Percentiles rank a stretch among this genome's conserved stretches.
Conservation (phyloP, 768 basidiomycete genomes). For the Fomitopsis pulvina region DNA sequence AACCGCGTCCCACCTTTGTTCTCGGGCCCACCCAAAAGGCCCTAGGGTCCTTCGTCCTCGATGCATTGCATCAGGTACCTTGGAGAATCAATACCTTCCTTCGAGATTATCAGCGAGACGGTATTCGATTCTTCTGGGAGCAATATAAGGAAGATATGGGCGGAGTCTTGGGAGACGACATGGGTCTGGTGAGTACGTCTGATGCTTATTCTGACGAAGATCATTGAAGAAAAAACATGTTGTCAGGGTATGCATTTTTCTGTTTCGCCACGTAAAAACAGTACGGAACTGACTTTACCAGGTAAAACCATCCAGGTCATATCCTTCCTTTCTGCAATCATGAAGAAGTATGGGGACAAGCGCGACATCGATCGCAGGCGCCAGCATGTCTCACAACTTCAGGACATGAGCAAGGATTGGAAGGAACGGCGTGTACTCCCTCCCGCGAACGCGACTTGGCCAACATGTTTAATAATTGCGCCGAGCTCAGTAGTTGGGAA, state of each 20-base stretch:
- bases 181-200: constrained; percentile 62
- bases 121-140: constrained; percentile 74
- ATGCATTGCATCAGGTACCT: constrained; percentile 47
- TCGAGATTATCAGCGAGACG: constrained; percentile 88
- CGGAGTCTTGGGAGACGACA: constrained; percentile 90
- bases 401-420: constrained; percentile 50
- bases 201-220: too few species aligned
- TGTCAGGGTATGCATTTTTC: background rate
- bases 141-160: constrained; percentile 64
- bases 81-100: constrained; percentile 76
- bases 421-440: constrained; percentile 46
- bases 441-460: constrained; percentile 67
- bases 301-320: constrained; percentile 97
- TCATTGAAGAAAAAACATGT: too few species aligned
- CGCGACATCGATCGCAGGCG: constrained; percentile 64
- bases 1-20: constrained; percentile 50
- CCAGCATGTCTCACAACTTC: constrained; percentile 57
- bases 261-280: background rate
- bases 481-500: constrained; percentile 81
- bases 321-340: constrained; percentile 84
- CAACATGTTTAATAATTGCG: constrained; percentile 82
- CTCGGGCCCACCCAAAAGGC: constrained; percentile 35
- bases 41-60: constrained; percentile 45
- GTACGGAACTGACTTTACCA: constrained; percentile 1
- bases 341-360: constrained; percentile 68